A percentile compares a stretch with the other conserved stretches of the same genome.
phyloP scores from a whole-genome alignment of 495 filamentous ascomycete genomes.

The Lasiosphaeris hirsuta region DNA sequence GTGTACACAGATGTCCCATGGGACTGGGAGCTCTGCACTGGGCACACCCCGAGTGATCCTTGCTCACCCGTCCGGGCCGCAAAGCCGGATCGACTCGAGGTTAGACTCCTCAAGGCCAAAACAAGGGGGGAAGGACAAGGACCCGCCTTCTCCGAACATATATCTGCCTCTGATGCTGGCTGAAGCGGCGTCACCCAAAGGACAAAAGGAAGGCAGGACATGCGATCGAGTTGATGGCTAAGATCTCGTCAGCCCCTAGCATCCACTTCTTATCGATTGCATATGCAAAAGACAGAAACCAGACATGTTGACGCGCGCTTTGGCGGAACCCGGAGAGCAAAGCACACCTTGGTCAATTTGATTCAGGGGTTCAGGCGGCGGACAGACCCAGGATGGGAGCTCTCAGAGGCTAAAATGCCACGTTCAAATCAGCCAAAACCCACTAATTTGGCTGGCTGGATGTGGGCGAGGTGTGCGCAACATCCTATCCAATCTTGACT shows the following conservation, averaged over 20 bases:
- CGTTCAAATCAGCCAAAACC: conserved; percentile 38
- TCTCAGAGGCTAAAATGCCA: conserved; percentile 34
- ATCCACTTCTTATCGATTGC: conserved; percentile 16
- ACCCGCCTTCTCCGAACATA: no score
- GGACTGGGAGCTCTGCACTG: no score
- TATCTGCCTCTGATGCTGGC: no score
- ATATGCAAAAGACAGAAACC: conserved; percentile 28
- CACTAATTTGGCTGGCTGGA: conserved; percentile 26
- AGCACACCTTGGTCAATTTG: conserved; percentile 1
- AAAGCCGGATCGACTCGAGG: conserved; percentile 22
- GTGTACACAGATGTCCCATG: no score
- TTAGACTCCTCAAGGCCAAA: no score
- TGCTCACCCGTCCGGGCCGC: conserved; percentile 25
- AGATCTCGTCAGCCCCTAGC: conserved; percentile 7
- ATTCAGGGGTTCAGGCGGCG: conserved; percentile 16
- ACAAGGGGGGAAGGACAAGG: no score
- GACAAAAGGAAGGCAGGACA: conserved; percentile 15
- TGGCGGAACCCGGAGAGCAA: conserved; percentile 16
- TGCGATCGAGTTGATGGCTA: conserved; percentile 3
- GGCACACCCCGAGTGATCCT: background rate
- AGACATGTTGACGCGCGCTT: conserved; percentile 18
- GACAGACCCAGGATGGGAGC: conserved; percentile 15
- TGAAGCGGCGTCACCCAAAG: background rate
- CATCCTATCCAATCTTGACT: no score
- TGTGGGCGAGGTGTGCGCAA: background rate